Conservation (phyloP, 441 rosid genomes). For the Flueggea neowawraea region DNA sequence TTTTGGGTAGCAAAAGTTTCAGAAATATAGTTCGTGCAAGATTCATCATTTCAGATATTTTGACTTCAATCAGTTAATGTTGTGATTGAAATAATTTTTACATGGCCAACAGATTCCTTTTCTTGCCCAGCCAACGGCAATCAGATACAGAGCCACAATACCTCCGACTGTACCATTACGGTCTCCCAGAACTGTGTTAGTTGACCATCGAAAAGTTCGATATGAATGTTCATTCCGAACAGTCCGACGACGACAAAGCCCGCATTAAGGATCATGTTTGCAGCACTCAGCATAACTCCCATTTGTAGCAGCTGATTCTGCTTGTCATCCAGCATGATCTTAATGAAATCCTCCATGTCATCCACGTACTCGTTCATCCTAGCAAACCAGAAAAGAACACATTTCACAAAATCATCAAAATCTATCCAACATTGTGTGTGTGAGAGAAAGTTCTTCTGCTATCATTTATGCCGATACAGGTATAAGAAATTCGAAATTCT, state of each 20-base stretch:
- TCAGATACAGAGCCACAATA: slow-evolving; percentile 24
- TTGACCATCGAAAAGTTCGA: slow-evolving; percentile 24
- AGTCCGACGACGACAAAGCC: slow-evolving; percentile 45
- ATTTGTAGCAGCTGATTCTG: slow-evolving; percentile 49
- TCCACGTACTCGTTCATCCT: slow-evolving; percentile 52
- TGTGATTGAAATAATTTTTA: slow-evolving; percentile 8
- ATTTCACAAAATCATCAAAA: no score
- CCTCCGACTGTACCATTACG: slow-evolving; percentile 25
- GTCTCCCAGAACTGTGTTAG: slow-evolving; percentile 34
- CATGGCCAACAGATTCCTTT: slow-evolving; percentile 29
- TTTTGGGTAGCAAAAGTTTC: no score
- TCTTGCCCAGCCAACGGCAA: slow-evolving; percentile 41
- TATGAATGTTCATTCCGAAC: slow-evolving; percentile 50
- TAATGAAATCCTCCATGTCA: slow-evolving; percentile 50
- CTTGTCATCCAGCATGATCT: slow-evolving; percentile 52
- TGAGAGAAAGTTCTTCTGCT: no score
- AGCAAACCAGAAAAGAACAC: background rate
- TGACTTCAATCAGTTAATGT: no score
- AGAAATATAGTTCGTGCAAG: no score
- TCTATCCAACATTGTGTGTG: no score
- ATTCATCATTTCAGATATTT: no score
- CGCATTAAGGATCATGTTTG: slow-evolving; percentile 39
- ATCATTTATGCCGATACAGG: no score
- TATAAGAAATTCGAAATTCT: no score
- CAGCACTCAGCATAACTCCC: slow-evolving; percentile 49